Evolutionary conservation across 2,329 filamentous ascomycete species (phyloP).

Genomic region (Epicoccum sorghinum): DNA sequence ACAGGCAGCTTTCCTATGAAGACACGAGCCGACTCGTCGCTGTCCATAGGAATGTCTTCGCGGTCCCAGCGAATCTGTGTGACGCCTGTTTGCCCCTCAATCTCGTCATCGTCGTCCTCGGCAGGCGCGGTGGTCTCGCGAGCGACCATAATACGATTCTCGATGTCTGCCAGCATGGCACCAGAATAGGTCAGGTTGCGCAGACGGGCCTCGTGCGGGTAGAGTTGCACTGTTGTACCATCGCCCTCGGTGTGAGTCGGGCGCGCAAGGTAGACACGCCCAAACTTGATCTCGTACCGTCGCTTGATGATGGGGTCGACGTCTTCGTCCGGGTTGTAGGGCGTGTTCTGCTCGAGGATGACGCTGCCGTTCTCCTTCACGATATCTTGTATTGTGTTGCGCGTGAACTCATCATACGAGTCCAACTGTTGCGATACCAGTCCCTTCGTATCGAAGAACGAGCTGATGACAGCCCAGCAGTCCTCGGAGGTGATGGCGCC

Average conservation of each 20-base stretch:
- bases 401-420: constrained; percentile 97
- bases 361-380: constrained; percentile 90
- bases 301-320: constrained; percentile 79
- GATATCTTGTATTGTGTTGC: constrained; percentile 91
- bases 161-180: constrained; percentile 87
- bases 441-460: constrained; percentile 96
- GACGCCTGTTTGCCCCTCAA: constrained; percentile 38
- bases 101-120: constrained; percentile 69
- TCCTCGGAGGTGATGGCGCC: constrained; percentile 89
- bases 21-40: constrained; percentile 70
- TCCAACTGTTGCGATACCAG: constrained; percentile 97
- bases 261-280: constrained; percentile 83
- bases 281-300: constrained; percentile 94
- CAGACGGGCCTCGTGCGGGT: constrained; percentile 93
- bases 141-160: constrained; percentile 81
- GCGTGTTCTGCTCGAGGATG: constrained; percentile 90
- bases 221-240: constrained; percentile 81
- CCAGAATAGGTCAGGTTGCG: constrained; percentile 95
- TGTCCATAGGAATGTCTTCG: constrained; percentile 52
- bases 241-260: constrained; percentile 94
- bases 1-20: constrained; percentile 96
- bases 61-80: constrained; percentile 56
- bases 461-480: constrained; percentile 96
- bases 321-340: constrained; percentile 72
- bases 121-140: constrained; percentile 73